These are phyloP conservation scores for Nicotiana paniculata DNA, from an alignment of 257 asterid genomes.

Conservation along the genomic window DNA sequence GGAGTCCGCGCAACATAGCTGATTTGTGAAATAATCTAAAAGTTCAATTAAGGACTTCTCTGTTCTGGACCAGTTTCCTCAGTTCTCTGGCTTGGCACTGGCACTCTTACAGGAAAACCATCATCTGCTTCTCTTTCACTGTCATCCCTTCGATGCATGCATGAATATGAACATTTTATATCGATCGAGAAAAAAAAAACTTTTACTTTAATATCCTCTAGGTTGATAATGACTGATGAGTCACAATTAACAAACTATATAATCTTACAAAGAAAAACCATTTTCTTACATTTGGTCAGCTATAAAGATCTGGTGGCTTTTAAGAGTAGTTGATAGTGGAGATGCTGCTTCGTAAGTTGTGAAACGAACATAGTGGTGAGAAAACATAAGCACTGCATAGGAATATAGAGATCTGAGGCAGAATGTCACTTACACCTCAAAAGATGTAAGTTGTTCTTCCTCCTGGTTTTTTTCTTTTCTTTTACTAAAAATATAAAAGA, in stretches of 20 bases:
- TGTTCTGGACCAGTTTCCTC: not conserved
- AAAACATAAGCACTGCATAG: too few species aligned
- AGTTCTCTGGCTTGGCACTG: not conserved
- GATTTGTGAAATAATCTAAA: not conserved
- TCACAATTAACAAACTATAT: conserved; percentile 1
- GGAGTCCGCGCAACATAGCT: too few species aligned
- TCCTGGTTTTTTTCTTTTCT: too few species aligned
- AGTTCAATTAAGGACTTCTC: not conserved
- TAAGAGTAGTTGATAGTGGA: not conserved
- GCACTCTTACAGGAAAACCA: not conserved
- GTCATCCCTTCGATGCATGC: not conserved
- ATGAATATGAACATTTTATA: not conserved
- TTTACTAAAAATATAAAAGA: too few species aligned
- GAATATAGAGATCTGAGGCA: too few species aligned
- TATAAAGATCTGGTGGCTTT: not conserved
- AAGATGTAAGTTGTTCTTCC: too few species aligned
- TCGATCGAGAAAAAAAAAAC: not conserved
- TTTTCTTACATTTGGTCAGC: not conserved
- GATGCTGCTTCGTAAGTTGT: not conserved
- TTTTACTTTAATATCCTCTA: not conserved
- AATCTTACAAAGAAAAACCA: not conserved
- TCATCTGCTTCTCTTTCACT: not conserved
- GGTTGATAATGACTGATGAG: not conserved
- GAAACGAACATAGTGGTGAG: not conserved
- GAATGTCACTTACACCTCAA: too few species aligned